Evolutionary conservation across 2,329 filamentous ascomycete species (phyloP), one percentile per base, ranked within the genome.

Genomic region (Sporothrix euskadiensis): DNA sequence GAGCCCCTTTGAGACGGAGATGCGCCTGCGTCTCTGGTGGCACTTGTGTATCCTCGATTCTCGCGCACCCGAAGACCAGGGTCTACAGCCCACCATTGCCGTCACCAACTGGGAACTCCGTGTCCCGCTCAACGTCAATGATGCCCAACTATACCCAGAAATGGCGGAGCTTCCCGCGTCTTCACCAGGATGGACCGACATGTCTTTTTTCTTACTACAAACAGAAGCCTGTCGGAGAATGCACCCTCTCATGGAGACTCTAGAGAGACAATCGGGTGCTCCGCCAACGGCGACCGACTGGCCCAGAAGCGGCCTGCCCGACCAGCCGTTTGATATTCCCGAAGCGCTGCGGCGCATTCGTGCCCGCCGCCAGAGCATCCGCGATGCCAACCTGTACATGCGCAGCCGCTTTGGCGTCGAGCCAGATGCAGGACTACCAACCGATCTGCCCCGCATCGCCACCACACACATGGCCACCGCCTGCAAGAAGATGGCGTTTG

Each of bases 21-120:
- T 88, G 78, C 82, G 86, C 1, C 82, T 86, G 32, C 80, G 86
- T 16, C 79, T 88, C 8, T 88, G 86, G 86, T 88, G 86, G 85
- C 84, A 85, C 73, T 81, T 90, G 0, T 84, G 85, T 56, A 83
- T 84, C 0, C 81, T 87, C 0, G 88, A 89, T 73, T 82, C 83
- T 3, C 81, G 87, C 66, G 84, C 86, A 0, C 85, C 85, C 1
- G 88, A 90, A 75, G 88, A 89, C 73, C 87, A 89, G 74, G 88
- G 88, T 0, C 76, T 83, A 10, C 74, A 77, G 41, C 75, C 74
- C 44, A 74, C 69, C 35, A 75, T 73, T 72, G 71, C 56, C 70
- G 84, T 85, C 76, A 83, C 85, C 1, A 84, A 83, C 0, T 75
- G 76, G 56, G 84, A 87, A 44, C 86, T 87, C 0, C 83, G 85